Evolutionary conservation across 1,139 yeast genomes (phyloP).

Genomic region (Taphrina sp.): DNA sequence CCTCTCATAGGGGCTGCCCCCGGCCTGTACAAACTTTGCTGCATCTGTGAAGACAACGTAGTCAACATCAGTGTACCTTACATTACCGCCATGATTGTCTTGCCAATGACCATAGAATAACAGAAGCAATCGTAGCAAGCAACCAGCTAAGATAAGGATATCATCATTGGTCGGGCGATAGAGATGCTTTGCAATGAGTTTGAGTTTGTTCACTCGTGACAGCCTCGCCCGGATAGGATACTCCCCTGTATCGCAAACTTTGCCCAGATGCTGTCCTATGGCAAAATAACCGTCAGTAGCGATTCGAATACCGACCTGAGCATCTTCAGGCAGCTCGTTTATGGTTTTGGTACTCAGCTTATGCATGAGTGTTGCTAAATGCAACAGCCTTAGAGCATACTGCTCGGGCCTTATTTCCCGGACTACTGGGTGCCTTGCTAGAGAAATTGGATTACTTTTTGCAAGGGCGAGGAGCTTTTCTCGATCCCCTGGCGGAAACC

Average conservation of each 20-base stretch:
- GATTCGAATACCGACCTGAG: slow-evolving; percentile 19
- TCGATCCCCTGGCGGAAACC: slow-evolving; percentile 6
- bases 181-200: slow-evolving; percentile 4
- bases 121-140: slow-evolving; percentile 58
- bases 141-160: slow-evolving; percentile 17
- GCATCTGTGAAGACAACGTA: slow-evolving; percentile 93
- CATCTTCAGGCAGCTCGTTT: slow-evolving; percentile 16
- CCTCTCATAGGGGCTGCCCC: slow-evolving; percentile 71
- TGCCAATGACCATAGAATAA: slow-evolving; percentile 84
- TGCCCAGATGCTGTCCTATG: slow-evolving; percentile 18
- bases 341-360: slow-evolving; percentile 20
- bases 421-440: background rate
- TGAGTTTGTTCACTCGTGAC: slow-evolving; percentile 2
- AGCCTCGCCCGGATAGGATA: slow-evolving; percentile 29
- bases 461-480: slow-evolving; percentile 16
- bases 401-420: slow-evolving; percentile 1
- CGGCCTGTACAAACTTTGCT: slow-evolving; percentile 62
- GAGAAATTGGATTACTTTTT: background rate
- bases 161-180: slow-evolving; percentile 1
- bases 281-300: slow-evolving; percentile 30
- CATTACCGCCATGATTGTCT: slow-evolving; percentile 65
- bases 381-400: slow-evolving; percentile 11
- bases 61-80: slow-evolving; percentile 90
- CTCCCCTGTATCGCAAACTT: background rate
- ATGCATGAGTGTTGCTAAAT: slow-evolving; percentile 15